Conservation (phyloP, 2,329 filamentous ascomycete species). For the Leptosphaerulina australis region DNA sequence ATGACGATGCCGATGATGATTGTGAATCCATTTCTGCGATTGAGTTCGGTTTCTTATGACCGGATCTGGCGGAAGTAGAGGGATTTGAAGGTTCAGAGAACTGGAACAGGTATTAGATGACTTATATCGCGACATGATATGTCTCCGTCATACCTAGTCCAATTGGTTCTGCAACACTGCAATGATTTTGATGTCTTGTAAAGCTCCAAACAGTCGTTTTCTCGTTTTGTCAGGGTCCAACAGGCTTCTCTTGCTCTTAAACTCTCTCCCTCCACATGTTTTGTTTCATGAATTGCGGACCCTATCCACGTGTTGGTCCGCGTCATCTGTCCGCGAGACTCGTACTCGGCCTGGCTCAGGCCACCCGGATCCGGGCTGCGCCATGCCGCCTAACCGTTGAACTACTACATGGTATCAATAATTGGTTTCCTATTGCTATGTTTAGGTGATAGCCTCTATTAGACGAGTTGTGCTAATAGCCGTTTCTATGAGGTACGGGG, state of each 20-base stretch:
- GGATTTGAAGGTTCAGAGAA: not conserved
- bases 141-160: slow-evolving; percentile 9
- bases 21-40: slow-evolving; percentile 9
- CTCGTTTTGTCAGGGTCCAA: slow-evolving; percentile 14
- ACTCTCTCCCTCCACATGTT: slow-evolving; percentile 6
- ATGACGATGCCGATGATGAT: slow-evolving; percentile 6
- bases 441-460: slow-evolving; percentile 1
- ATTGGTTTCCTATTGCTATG: slow-evolving; percentile 1
- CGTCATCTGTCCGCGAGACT: slow-evolving; percentile 16
- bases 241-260: slow-evolving; percentile 12
- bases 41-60: not conserved
- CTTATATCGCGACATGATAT: not conserved
- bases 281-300: slow-evolving; percentile 21
- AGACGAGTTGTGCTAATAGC: not conserved
- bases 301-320: slow-evolving; percentile 17
- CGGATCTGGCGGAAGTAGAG: slow-evolving; percentile 1
- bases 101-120: slow-evolving; percentile 1
- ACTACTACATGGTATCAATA: not conserved
- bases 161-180: not conserved
- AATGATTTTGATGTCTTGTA: not conserved
- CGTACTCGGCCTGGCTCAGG: slow-evolving; percentile 8
- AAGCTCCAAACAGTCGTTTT: not conserved
- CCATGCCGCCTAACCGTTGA: slow-evolving; percentile 12
- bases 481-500: not conserved
- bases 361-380: slow-evolving; percentile 13